Evolutionary conservation across 768 basidiomycete genomes (phyloP), one percentile per base, ranked within the genome.

Genomic region (Kwoniella botswanensis): DNA sequence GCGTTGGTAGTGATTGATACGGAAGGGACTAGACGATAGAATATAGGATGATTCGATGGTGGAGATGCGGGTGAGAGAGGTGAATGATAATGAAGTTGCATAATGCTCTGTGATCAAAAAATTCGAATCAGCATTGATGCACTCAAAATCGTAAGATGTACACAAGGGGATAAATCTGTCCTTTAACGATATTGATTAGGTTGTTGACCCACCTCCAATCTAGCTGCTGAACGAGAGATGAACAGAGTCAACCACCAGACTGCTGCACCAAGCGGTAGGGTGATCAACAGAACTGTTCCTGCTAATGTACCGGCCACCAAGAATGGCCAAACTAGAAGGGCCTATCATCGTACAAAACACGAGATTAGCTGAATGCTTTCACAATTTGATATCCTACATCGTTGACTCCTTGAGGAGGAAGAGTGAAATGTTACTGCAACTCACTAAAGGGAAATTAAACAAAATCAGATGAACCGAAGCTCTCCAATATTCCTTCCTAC

Each of bases 171-270:
- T 35, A 35, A 35, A 35, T 35, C 46, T 13, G 46, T 50, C 12
- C 46, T 13, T 50, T 11, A 50, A 17, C 18, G 18, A 18, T 18
- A 13, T 15, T 50, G 46, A 50, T 13, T 13, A 50, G 15, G 10
- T 50, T 15, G 13, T 15, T 13, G 11, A 63, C 79, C 56, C 55
- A 83, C 82, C 74, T 83, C 82, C 5, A 82, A 60, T 12, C 79
- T 72, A 21, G 79, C 81, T 5, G 78, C 78, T n/a, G 82, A 81
- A 22, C 82, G 75, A 12, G 82, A 72, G 24, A 83, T 73, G 63
- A 83, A 74, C 63, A 83, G 65, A 3, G 79, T 81, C 67, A 82
- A 65, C 78, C 81, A 82, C 82, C 82, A 83, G 0, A 83, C 77
- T 2, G 76, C 68, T 11, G 79, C 79, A 26, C 82, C 82, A 29